Conservation (phyloP, 2,329 filamentous ascomycete species). For the Stylonectria norvegica region DNA sequence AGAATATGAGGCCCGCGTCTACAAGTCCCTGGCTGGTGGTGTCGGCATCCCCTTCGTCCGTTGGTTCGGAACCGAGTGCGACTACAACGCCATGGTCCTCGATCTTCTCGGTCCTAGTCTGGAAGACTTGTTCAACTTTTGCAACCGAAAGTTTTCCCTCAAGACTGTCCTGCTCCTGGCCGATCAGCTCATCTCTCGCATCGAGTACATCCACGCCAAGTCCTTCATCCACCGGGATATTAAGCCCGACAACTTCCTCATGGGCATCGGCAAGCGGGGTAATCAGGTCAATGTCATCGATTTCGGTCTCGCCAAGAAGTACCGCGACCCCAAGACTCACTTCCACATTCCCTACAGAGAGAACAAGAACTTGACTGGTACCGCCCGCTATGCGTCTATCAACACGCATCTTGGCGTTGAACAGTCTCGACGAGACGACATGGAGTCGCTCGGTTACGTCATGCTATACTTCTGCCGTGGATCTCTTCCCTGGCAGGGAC, state of each 20-base stretch:
- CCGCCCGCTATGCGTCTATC: slow-evolving; percentile 96
- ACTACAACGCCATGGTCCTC: slow-evolving; percentile 99
- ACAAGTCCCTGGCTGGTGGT: slow-evolving; percentile 85
- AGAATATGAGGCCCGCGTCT: slow-evolving; percentile 96
- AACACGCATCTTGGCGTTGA: slow-evolving; percentile 98
- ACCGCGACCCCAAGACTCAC: slow-evolving; percentile 98
- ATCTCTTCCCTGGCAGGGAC: slow-evolving; percentile 96
- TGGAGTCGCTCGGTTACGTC: slow-evolving; percentile 98
- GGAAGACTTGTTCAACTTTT: slow-evolving; percentile 99
- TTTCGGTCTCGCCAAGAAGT: slow-evolving; percentile 99
- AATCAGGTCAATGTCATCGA: slow-evolving; percentile 99
- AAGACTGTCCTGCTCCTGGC: slow-evolving; percentile 97
- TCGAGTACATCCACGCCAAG: slow-evolving; percentile 99
- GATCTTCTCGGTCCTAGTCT: slow-evolving; percentile 92
- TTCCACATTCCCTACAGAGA: slow-evolving; percentile 99
- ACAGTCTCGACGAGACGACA: slow-evolving; percentile 98
- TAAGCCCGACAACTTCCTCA: slow-evolving; percentile 99
- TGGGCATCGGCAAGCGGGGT: slow-evolving; percentile 98
- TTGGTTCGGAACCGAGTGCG: slow-evolving; percentile 99
- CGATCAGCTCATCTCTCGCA: slow-evolving; percentile 97
- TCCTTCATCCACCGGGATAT: slow-evolving; percentile 99
- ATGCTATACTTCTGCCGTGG: slow-evolving; percentile 99
- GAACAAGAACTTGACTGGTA: slow-evolving; percentile 99
- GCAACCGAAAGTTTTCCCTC: slow-evolving; percentile 98
- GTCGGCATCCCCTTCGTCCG: slow-evolving; percentile 98